These are phyloP conservation scores for Cutaneotrichosporon cyanovorans DNA, from an alignment of 1,284 basidiomycete species.

Conservation along the genomic window DNA sequence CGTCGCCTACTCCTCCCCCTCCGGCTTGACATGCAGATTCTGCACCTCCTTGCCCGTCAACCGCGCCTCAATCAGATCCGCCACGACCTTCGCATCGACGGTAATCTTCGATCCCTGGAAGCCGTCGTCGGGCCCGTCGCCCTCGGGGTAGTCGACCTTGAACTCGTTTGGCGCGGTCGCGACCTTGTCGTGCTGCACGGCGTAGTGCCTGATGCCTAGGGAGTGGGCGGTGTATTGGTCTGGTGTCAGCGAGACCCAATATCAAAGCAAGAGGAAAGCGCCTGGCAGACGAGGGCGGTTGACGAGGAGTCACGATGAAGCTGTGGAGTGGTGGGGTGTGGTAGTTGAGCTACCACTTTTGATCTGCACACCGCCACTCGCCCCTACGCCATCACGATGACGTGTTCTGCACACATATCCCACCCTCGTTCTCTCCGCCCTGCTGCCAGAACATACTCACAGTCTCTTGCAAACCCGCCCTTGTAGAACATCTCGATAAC, in stretches of 20 bases:
- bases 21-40: too few species aligned
- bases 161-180: slow-evolving; percentile 54
- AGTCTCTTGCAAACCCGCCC: slow-evolving; percentile 45
- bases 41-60: slow-evolving; percentile 58
- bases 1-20: too few species aligned
- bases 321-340: too few species aligned
- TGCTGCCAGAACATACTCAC: too few species aligned
- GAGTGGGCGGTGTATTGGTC: slow-evolving; percentile 45
- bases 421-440: too few species aligned
- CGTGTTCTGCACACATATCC: too few species aligned
- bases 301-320: too few species aligned
- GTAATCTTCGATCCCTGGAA: slow-evolving; percentile 67
- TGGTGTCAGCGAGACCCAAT: background rate
- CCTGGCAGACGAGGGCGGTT: too few species aligned
- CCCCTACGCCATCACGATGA: too few species aligned
- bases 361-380: too few species aligned
- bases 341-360: too few species aligned
- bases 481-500: slow-evolving; percentile 46
- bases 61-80: slow-evolving; percentile 76
- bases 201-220: slow-evolving; percentile 44
- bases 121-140: slow-evolving; percentile 24
- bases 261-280: too few species aligned
- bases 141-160: slow-evolving; percentile 59
- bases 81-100: slow-evolving; percentile 69
- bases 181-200: slow-evolving; percentile 44